Evolutionary conservation across 1,284 basidiomycete genomes (phyloP).

Genomic region (Wallemia hederae): DNA sequence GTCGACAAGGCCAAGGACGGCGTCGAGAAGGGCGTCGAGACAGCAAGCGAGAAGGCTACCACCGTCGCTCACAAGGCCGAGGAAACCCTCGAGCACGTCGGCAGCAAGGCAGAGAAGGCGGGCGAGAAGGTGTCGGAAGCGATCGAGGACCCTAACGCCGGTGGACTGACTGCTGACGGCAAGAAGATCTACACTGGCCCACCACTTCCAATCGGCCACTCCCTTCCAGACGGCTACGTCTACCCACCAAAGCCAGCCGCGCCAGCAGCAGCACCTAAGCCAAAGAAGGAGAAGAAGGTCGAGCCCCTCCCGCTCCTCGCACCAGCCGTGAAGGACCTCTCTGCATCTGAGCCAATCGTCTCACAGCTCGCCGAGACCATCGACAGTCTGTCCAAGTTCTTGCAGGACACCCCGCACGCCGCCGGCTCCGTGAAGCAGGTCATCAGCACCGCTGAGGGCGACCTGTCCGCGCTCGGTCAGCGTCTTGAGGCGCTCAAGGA

Average conservation of each 20-base stretch:
- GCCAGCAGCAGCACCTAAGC: constrained; percentile 4
- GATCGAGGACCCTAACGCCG: constrained; percentile 12
- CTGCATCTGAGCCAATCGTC: constrained; percentile 58
- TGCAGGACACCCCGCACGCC: constrained; percentile 40
- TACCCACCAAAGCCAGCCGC: constrained; percentile 15
- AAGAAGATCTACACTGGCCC: constrained; percentile 30
- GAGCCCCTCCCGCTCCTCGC: constrained; percentile 44
- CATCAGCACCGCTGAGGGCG: constrained; percentile 33
- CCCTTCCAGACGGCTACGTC: constrained; percentile 60
- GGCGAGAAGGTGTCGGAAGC: constrained; percentile 11
- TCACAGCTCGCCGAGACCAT: constrained; percentile 75
- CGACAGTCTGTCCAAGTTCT: constrained; percentile 61
- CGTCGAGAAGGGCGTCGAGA: constrained; percentile 10
- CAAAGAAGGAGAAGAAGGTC: constrained; percentile 10
- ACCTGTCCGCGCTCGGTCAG: constrained; percentile 46
- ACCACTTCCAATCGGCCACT: constrained; percentile 63
- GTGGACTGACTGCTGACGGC: constrained; percentile 12
- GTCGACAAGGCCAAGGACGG: constrained; percentile 10
- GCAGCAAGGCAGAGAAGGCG: constrained; percentile 9
- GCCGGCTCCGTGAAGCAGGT: constrained; percentile 35
- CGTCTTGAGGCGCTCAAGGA: constrained; percentile 55
- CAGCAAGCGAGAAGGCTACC: constrained; percentile 4
- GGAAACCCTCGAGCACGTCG: constrained; percentile 5
- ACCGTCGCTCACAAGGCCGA: constrained; percentile 7
- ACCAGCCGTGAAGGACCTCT: constrained; percentile 44